These are phyloP conservation scores for Perkinsus marinus DNA, from an alignment of 169 alveolate genomes.

Conservation along the genomic window DNA sequence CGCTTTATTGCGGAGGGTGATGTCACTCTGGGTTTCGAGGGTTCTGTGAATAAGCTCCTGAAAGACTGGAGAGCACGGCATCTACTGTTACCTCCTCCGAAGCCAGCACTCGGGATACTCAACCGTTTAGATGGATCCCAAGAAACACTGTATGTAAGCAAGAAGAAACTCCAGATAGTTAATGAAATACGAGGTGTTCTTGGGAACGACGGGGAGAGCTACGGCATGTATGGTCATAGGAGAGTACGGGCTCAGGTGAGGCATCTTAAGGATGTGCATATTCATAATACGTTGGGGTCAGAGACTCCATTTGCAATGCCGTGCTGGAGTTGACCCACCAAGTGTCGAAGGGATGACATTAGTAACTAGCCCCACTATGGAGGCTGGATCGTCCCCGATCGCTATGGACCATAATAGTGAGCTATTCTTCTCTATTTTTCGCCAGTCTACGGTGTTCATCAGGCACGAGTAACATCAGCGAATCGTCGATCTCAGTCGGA, in stretches of 20 bases:
- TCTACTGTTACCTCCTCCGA: not conserved
- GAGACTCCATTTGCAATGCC: not conserved
- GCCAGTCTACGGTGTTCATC: not conserved
- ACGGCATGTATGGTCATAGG: not conserved
- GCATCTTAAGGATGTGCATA: not conserved
- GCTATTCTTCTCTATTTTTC: not conserved
- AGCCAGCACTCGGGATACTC: not conserved
- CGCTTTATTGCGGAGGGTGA: not conserved
- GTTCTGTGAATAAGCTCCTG: not conserved
- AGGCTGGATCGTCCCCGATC: no score
- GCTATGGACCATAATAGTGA: not conserved
- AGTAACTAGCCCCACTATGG: not conserved
- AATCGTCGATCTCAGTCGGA: not conserved
- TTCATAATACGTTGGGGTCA: not conserved
- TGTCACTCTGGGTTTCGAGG: not conserved
- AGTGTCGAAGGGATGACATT: not conserved
- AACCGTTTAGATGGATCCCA: not conserved
- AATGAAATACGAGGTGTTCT: not conserved
- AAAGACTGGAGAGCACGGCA: not conserved
- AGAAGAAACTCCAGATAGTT: not conserved
- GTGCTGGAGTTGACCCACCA: not conserved
- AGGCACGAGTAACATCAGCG: not conserved
- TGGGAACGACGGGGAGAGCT: not conserved
- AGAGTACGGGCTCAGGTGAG: not conserved
- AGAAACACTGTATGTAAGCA: not conserved